phyloP scores from a whole-genome alignment of 305 asterid genomes.

The Solanum hybrid region DNA sequence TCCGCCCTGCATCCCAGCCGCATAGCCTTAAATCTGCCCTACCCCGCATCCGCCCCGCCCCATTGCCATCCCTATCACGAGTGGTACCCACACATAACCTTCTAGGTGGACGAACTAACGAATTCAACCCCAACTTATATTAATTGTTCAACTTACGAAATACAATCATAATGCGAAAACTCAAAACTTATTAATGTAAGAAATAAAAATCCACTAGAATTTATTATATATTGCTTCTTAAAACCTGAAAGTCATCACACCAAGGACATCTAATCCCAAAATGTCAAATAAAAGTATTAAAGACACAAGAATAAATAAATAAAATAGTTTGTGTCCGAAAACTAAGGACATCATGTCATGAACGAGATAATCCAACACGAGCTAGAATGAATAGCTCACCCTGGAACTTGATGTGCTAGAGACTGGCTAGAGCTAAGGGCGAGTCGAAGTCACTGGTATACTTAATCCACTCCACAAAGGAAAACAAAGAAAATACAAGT shows the following conservation, averaged over 20 bases:
- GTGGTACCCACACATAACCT: too few relatives aligned
- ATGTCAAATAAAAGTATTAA: background rate
- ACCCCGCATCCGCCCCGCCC: too few relatives aligned
- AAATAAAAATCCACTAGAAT: background rate
- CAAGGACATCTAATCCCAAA: background rate
- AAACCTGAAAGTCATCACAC: background rate
- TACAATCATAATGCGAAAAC: background rate
- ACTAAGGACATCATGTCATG: background rate
- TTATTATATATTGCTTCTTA: too few relatives aligned
- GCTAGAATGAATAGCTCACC: background rate
- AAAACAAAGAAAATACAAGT: background rate
- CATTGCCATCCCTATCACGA: too few relatives aligned
- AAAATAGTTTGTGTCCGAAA: background rate
- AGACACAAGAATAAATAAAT: too few relatives aligned
- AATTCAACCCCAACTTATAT: too few relatives aligned
- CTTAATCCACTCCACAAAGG: background rate
- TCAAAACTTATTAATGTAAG: background rate
- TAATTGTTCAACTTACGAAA: background rate
- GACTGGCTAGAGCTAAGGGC: background rate
- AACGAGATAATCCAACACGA: background rate
- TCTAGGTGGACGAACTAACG: too few relatives aligned
- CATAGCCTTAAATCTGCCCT: too few relatives aligned
- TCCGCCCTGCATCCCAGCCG: too few relatives aligned
- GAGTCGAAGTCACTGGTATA: background rate
- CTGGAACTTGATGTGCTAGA: background rate